phyloP scores from a whole-genome alignment of 352 stramenopile genomes.

The Pythium monospermum region DNA sequence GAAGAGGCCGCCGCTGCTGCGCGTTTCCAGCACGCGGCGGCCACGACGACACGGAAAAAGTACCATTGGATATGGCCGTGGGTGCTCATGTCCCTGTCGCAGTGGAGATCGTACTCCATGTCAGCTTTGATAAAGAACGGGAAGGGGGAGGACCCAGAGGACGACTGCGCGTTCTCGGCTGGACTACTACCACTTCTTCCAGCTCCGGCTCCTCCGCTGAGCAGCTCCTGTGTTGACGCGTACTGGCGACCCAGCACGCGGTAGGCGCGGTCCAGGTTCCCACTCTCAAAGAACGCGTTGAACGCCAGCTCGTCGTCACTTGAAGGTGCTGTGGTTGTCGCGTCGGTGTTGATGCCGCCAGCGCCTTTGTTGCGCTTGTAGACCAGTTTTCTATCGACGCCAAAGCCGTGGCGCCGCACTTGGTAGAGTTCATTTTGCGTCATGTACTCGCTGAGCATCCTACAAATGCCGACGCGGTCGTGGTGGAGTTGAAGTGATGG shows the following conservation, averaged over 20 bases:
- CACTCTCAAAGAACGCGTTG: slow-evolving; percentile 66
- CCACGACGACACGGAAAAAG: slow-evolving; percentile 63
- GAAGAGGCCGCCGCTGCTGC: not conserved
- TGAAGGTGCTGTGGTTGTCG: not conserved
- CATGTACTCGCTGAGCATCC: slow-evolving; percentile 64
- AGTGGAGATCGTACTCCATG: slow-evolving; percentile 72
- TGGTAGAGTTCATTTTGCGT: slow-evolving; percentile 61
- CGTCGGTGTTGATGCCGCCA: not conserved
- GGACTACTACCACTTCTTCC: slow-evolving; percentile 5
- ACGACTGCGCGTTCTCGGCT: not conserved
- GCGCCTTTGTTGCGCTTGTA: slow-evolving; percentile 60
- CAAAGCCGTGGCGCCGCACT: slow-evolving; percentile 49
- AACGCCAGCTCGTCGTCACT: slow-evolving; percentile 45
- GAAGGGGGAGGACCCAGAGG: slow-evolving; percentile 28
- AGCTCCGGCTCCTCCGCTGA: too few relatives aligned
- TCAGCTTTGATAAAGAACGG: slow-evolving; percentile 53
- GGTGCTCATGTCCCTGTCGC: slow-evolving; percentile 63
- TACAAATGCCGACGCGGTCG: slow-evolving; percentile 31
- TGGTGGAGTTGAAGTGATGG: not conserved
- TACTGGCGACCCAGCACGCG: slow-evolving; percentile 56
- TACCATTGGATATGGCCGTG: slow-evolving; percentile 88
- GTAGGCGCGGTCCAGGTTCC: slow-evolving; percentile 69
- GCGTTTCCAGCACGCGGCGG: slow-evolving; percentile 7
- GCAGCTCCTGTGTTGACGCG: slow-evolving; percentile 34
- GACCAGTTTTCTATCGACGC: slow-evolving; percentile 46